Conservation (phyloP, 371 early-diverging fungal genomes). For the Coemansia sp. region DNA sequence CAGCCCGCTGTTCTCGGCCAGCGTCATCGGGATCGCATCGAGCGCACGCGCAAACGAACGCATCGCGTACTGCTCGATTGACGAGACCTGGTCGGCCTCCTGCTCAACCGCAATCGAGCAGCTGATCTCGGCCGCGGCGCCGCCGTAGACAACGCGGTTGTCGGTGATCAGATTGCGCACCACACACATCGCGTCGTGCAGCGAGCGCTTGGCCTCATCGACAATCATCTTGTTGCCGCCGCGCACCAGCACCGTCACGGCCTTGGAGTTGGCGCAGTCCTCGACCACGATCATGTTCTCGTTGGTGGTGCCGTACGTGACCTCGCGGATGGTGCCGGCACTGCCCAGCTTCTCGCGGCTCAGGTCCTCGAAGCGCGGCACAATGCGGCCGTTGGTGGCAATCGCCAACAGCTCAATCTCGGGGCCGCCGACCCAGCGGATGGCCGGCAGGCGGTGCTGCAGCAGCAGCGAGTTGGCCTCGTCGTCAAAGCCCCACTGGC, state of each 20-base stretch:
- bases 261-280: slow-evolving; percentile 96
- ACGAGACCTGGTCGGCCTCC: slow-evolving; percentile 90
- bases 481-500: slow-evolving; percentile 99
- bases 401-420: slow-evolving; percentile 99
- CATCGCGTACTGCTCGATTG: slow-evolving; percentile 98
- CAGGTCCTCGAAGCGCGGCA: slow-evolving; percentile 99
- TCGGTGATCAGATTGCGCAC: slow-evolving; percentile 97
- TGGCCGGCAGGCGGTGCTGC: slow-evolving; percentile 98
- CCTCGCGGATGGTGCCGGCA: slow-evolving; percentile 93
- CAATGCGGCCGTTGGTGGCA: slow-evolving; percentile 98
- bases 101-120: slow-evolving; percentile 90
- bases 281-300: slow-evolving; percentile 99
- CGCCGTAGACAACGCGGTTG: slow-evolving; percentile 99
- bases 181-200: slow-evolving; percentile 99
- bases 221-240: slow-evolving; percentile 99
- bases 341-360: slow-evolving; percentile 87
- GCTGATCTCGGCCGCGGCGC: slow-evolving; percentile 98
- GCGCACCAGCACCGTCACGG: slow-evolving; percentile 98
- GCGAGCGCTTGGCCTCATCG: slow-evolving; percentile 99
- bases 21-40: slow-evolving; percentile 94
- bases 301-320: slow-evolving; percentile 97
- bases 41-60: slow-evolving; percentile 97
- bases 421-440: slow-evolving; percentile 99
- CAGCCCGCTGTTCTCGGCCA: slow-evolving; percentile 98
- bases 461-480: slow-evolving; percentile 99